Percentiles rank a stretch among this genome's conserved stretches.
Conservation (phyloP, 176 grass and related monocot species). For the Areca catechu region DNA sequence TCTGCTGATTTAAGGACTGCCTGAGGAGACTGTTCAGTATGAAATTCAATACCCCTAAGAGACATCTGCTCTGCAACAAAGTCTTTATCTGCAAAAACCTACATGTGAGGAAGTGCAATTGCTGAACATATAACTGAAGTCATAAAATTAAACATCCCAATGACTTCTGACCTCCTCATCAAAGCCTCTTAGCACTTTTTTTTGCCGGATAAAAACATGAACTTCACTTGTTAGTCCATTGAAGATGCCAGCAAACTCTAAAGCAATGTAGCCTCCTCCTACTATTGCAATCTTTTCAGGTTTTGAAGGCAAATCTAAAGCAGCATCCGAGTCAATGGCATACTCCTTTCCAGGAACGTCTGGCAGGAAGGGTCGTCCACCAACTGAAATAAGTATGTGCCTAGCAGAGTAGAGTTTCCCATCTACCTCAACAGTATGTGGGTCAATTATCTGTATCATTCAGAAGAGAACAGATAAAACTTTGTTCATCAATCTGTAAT, state of each 20-base stretch:
- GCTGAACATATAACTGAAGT: too few relatives aligned
- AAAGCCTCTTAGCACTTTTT: constrained; percentile 66
- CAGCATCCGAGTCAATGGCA: constrained; percentile 64
- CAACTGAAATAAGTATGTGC: constrained; percentile 64
- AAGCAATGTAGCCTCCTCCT: constrained; percentile 73
- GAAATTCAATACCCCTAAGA: constrained; percentile 56
- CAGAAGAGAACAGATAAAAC: neutral
- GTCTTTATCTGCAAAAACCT: constrained; percentile 50
- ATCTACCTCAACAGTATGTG: constrained; percentile 56
- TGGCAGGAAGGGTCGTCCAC: constrained; percentile 45
- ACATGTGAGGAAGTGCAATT: constrained; percentile 1
- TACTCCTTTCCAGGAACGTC: constrained; percentile 68
- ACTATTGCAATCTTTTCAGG: constrained; percentile 73
- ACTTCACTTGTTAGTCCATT: constrained; percentile 72
- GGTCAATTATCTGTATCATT: constrained; percentile 45
- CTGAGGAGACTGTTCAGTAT: constrained; percentile 62
- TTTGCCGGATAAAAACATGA: constrained; percentile 79
- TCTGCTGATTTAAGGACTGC: constrained; percentile 52
- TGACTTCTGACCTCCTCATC: constrained; percentile 56
- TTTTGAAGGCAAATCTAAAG: constrained; percentile 45
- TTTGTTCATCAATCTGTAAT: neutral
- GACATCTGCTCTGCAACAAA: constrained; percentile 75
- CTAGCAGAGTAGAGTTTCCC: constrained; percentile 59
- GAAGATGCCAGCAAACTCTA: constrained; percentile 76
- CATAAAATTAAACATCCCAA: constrained; percentile 1